Percentiles rank a stretch among this genome's conserved stretches.
Evolutionary conservation across 73 alveolate genomes (phyloP).

Genomic region (Paramecium bursaria): DNA sequence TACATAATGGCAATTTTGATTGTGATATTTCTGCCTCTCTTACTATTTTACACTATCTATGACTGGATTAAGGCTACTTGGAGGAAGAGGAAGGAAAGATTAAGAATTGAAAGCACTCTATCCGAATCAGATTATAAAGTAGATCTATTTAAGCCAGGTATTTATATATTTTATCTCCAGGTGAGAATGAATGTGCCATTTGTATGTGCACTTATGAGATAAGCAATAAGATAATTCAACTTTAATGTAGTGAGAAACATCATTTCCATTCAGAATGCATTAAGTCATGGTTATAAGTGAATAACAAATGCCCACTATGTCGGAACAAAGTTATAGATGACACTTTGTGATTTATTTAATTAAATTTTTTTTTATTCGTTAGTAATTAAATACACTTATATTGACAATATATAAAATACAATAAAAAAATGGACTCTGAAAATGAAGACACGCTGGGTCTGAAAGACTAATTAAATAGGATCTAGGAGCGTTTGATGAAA

Average conservation of each 20-base stretch:
- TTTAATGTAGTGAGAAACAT: slow-evolving; percentile 86
- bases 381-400: too few species aligned
- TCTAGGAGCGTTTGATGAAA: too few species aligned
- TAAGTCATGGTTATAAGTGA: slow-evolving; percentile 80
- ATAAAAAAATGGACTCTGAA: too few species aligned
- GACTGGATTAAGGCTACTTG: slow-evolving; percentile 26
- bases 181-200: slow-evolving; percentile 80
- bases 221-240: slow-evolving; percentile 78
- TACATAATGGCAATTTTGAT: slow-evolving; percentile 34
- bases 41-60: slow-evolving; percentile 33
- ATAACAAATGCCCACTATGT: slow-evolving; percentile 69
- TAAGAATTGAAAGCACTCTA: slow-evolving; percentile 28
- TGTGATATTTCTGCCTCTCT: slow-evolving; percentile 15
- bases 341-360: too few species aligned
- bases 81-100: slow-evolving; percentile 43
- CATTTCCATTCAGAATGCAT: slow-evolving; percentile 89
- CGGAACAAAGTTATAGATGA: slow-evolving; percentile 61
- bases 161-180: background rate
- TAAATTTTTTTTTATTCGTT: too few species aligned
- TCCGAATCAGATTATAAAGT: slow-evolving; percentile 33
- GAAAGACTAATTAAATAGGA: too few species aligned
- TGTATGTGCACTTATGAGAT: slow-evolving; percentile 79
- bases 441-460: too few species aligned
- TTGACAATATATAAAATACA: too few species aligned
- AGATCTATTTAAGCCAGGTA: slow-evolving; percentile 8